Conservation (phyloP, 2,329 filamentous ascomycete species). For the Colletotrichum theobromicola region DNA sequence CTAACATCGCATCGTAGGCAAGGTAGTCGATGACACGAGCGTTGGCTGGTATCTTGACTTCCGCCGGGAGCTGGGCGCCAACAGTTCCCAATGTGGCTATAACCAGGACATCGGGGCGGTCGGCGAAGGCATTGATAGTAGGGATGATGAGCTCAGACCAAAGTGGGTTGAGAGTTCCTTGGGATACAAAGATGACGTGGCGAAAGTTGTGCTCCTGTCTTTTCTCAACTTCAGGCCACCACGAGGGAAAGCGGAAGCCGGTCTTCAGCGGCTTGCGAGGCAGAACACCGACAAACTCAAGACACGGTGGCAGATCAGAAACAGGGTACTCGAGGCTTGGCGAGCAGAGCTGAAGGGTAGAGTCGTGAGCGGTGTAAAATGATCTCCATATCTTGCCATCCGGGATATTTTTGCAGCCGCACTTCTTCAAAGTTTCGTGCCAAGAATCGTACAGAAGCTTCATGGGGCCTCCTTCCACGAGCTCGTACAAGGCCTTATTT, state of each 20-base stretch:
- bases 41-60: conserved; percentile 38
- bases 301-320: conserved; percentile 37
- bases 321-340: conserved; percentile 43
- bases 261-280: conserved; percentile 34
- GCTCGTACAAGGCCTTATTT: conserved; percentile 25
- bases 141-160: conserved; percentile 49
- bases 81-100: conserved; percentile 34
- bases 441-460: conserved; percentile 12
- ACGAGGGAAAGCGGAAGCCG: conserved; percentile 40
- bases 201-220: not conserved
- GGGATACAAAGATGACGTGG: conserved; percentile 47
- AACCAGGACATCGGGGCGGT: conserved; percentile 40
- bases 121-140: conserved; percentile 44
- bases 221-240: conserved; percentile 48
- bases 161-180: conserved; percentile 49
- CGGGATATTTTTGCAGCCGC: conserved; percentile 1
- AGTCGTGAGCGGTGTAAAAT: conserved; percentile 29
- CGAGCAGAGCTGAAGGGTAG: conserved; percentile 40
- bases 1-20: conserved; percentile 51
- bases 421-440: not conserved
- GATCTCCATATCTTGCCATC: not conserved
- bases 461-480: conserved; percentile 16
- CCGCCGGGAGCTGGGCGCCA: conserved; percentile 19
- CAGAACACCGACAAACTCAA: conserved; percentile 49
- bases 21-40: conserved; percentile 51